Conservation (phyloP, 148 eudicot species). For the Vaccinium corymbosum region DNA sequence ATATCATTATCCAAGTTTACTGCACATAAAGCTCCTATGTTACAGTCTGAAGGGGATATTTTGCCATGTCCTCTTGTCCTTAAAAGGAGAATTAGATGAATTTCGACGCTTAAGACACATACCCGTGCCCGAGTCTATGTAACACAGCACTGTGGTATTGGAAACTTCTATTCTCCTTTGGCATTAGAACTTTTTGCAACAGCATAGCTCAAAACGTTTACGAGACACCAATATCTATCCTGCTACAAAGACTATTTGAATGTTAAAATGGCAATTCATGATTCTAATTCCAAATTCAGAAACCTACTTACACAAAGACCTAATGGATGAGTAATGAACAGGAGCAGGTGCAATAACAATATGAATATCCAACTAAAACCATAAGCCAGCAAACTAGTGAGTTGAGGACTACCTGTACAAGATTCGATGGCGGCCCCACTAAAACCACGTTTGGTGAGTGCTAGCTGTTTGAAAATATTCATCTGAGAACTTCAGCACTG, state of each 20-base stretch:
- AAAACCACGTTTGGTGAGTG: constrained; percentile 26
- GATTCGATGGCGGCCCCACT: constrained; percentile 21
- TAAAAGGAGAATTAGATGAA: background rate
- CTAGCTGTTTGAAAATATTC: constrained; percentile 52
- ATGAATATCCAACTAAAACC: background rate
- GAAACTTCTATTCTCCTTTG: background rate
- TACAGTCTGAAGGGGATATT: background rate
- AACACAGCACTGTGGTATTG: background rate
- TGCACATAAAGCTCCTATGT: background rate
- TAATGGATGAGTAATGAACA: background rate
- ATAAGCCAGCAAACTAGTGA: background rate
- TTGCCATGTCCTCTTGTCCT: background rate
- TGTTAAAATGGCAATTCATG: background rate
- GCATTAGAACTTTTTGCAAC: background rate
- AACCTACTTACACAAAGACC: background rate
- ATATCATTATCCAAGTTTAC: background rate
- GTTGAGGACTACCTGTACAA: constrained; percentile 42
- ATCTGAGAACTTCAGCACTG: constrained; percentile 24
- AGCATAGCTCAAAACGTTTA: background rate
- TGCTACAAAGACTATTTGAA: background rate
- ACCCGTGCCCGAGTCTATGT: background rate
- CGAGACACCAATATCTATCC: background rate
- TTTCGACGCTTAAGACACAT: background rate
- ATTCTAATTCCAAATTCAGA: background rate
- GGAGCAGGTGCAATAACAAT: background rate